phyloP scores from a whole-genome alignment of 441 rosid species.

The Eruca vesicaria region DNA sequence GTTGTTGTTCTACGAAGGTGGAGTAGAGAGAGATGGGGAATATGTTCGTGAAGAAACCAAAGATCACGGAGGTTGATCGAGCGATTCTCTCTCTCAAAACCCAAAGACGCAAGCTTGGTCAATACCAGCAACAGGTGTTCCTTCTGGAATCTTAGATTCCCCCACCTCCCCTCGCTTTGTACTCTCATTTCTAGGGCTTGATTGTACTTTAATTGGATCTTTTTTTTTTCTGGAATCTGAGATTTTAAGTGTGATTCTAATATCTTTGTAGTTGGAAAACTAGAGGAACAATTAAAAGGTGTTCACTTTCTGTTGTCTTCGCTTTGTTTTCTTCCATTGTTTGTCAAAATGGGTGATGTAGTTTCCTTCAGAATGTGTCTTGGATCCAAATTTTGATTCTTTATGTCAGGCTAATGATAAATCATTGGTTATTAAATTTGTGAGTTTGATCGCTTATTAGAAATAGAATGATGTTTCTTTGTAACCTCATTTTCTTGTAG shows the following conservation, averaged over 20 bases:
- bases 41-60: constrained; percentile 90
- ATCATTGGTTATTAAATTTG: not conserved
- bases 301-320: not conserved
- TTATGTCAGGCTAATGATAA: not conserved
- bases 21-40: constrained; percentile 57
- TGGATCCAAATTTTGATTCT: not conserved
- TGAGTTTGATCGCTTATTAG: not conserved
- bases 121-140: constrained; percentile 88
- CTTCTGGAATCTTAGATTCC: too few relatives aligned
- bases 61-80: constrained; percentile 87
- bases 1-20: not conserved
- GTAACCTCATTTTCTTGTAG: constrained; percentile 37
- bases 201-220: not conserved
- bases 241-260: constrained; percentile 9
- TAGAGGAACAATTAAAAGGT: not conserved
- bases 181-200: not conserved
- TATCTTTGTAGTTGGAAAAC: too few relatives aligned
- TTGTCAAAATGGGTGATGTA: not conserved
- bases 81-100: constrained; percentile 94
- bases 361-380: not conserved
- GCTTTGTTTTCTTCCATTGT: not conserved
- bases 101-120: constrained; percentile 89
- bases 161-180: not conserved
- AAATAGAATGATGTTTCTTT: not conserved
- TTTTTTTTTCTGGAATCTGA: constrained; percentile 17